Evolutionary conservation across 2,329 filamentous ascomycete genomes (phyloP), one percentile per base, ranked within the genome.

Genomic region (Grosmannia penicillata): DNA sequence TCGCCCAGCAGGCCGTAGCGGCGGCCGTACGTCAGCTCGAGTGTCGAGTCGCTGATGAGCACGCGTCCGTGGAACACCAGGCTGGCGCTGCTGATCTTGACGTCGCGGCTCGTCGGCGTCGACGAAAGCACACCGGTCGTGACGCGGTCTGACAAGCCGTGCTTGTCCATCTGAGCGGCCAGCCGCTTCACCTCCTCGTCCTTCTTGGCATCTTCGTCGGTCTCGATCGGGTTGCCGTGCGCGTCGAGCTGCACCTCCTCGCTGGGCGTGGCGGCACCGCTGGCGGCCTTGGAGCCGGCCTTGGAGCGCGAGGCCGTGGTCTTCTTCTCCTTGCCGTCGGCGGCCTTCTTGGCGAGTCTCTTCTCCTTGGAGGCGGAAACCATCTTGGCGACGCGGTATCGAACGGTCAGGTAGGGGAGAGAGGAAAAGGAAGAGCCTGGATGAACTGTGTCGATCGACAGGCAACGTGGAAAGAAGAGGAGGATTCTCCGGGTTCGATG

Each of bases 51-150:
- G 57, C 79, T 89, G 64, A 98, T 83, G 44, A 98, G 78, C 50
- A 96, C 91, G 52, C 82, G 85, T 53, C 93, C 91, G 72, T 98
- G 93, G 76, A 98, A 98, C 47, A 95, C 89, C 50, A 98, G 70
- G 47, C 82, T 93, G 53, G 78, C 75, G 40, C 86, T 94, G 48
- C 80, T 93, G 59, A 98, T 91, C 72, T 98, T 98, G 61, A 94
- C 85, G 62, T 98, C 91, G 63, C 84, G 82, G 66, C 82, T 93
- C 49, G 82, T 70, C 47, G 73, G 62, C 47, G 89, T 75, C 32
- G 91, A 98, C 27, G 87, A 72, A 45, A 98, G 70, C 40, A 98
- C 91, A 74, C 91, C 91, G 44, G 91, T 98, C 44, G 93, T 98
- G 60, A 98, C 91, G 61, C 91, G 82, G 63, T 98, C 91, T 13